These are phyloP conservation scores for Fraxinus anomala DNA, from an alignment of 257 asterid genomes.

Conservation along the genomic window DNA sequence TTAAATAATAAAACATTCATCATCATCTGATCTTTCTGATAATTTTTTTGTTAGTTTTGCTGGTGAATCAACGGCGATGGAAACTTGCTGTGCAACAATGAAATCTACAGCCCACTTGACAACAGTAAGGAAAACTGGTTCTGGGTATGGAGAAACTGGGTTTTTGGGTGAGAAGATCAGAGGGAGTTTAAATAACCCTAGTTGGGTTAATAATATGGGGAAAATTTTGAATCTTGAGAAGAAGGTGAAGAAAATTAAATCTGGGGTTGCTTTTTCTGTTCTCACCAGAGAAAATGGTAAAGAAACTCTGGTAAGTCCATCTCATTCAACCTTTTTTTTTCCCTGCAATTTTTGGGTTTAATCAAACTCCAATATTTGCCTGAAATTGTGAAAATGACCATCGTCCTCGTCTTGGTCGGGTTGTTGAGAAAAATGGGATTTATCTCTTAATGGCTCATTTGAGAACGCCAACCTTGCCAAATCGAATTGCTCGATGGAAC, in stretches of 20 bases:
- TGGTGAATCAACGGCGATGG: conserved; percentile 50
- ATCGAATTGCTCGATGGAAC: neutral
- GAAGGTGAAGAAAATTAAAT: conserved; percentile 46
- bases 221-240: conserved; percentile 49
- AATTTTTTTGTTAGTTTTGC: conserved; percentile 27
- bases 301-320: conserved; percentile 54
- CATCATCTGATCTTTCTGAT: conserved; percentile 18
- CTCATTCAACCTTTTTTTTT: neutral
- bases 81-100: conserved; percentile 56
- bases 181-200: conserved; percentile 42
- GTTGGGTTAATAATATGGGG: conserved; percentile 38
- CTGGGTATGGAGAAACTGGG: conserved; percentile 49
- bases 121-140: conserved; percentile 35
- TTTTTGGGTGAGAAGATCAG: conserved; percentile 61
- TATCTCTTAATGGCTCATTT: neutral
- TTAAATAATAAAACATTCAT: conserved; percentile 26
- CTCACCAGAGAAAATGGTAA: conserved; percentile 68
- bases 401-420: neutral
- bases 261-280: conserved; percentile 73
- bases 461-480: neutral
- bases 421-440: neutral
- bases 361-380: neutral
- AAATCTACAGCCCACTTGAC: conserved; percentile 49
- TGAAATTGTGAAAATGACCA: neutral
- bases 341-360: neutral